These are phyloP conservation scores for Apiospora koreana DNA, from an alignment of 2,329 filamentous ascomycete genomes.

Conservation along the genomic window DNA sequence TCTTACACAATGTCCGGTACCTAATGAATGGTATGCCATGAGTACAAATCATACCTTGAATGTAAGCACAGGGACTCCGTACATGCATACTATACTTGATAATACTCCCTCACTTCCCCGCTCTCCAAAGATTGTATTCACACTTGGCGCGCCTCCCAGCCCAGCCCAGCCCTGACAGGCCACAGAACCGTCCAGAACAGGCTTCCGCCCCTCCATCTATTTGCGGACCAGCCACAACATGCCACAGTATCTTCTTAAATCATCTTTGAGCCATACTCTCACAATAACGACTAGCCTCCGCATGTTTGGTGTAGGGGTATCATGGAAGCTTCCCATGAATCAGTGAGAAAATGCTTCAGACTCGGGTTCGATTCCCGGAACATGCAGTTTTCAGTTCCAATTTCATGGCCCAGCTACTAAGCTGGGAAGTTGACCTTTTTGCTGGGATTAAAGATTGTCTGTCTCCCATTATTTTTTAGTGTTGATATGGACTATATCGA, in stretches of 20 bases:
- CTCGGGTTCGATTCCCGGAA: conserved; percentile 37
- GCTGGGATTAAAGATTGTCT: no score
- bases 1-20: no score
- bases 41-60: no score
- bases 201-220: conserved; percentile 3
- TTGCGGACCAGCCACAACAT: neutral
- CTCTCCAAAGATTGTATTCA: neutral
- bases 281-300: conserved; percentile 12
- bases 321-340: conserved; percentile 36
- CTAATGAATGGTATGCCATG: no score
- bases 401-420: neutral
- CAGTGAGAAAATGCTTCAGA: conserved; percentile 25
- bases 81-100: no score
- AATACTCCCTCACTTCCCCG: conserved; percentile 4
- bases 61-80: neutral
- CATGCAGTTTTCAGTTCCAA: conserved; percentile 20
- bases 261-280: neutral
- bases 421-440: neutral
- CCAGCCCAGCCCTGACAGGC: neutral
- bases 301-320: conserved; percentile 35
- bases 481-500: neutral
- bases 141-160: neutral
- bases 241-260: neutral
- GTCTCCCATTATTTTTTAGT: neutral
- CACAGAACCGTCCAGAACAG: neutral